Evolutionary conservation across 108 stramenopile species (phyloP).

Genomic region (Phaeodactylum tricornutum): DNA sequence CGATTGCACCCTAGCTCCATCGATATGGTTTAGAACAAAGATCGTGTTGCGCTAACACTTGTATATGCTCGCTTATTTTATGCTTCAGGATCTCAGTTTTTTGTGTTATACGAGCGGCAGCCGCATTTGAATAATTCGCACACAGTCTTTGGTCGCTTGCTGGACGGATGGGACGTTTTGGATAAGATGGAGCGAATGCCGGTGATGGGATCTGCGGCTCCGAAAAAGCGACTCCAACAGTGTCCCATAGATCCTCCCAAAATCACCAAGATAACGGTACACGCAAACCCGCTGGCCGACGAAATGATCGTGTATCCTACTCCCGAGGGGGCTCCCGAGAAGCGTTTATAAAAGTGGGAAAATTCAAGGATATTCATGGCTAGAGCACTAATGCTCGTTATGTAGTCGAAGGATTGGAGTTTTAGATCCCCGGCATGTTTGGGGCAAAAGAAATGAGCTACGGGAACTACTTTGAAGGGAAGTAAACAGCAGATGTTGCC

Average conservation of each 20-base stretch:
- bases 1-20: not conserved
- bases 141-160: conserved; percentile 90
- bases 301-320: conserved; percentile 73
- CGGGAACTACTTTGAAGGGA: too few relatives aligned
- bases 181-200: conserved; percentile 94
- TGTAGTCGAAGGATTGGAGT: too few relatives aligned
- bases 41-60: not conserved
- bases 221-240: conserved; percentile 45
- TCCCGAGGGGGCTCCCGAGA: conserved; percentile 67
- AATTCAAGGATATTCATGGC: too few relatives aligned
- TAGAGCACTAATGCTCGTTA: too few relatives aligned
- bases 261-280: conserved; percentile 82
- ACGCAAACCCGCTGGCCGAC: conserved; percentile 95
- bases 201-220: conserved; percentile 67
- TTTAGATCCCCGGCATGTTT: too few relatives aligned
- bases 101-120: conserved; percentile 88
- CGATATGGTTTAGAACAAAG: not conserved
- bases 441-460: too few relatives aligned
- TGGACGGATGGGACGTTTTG: conserved; percentile 92
- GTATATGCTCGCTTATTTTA: not conserved
- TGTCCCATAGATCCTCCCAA: conserved; percentile 82
- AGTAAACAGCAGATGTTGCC: too few relatives aligned
- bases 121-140: conserved; percentile 93
- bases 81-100: conserved; percentile 92
- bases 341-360: conserved; percentile 11